Percentiles rank a stretch among this genome's conserved stretches.
These are phyloP conservation scores for Fusarium albosuccineum DNA, from an alignment of 2,329 filamentous ascomycete genomes.

Conservation along the genomic window DNA sequence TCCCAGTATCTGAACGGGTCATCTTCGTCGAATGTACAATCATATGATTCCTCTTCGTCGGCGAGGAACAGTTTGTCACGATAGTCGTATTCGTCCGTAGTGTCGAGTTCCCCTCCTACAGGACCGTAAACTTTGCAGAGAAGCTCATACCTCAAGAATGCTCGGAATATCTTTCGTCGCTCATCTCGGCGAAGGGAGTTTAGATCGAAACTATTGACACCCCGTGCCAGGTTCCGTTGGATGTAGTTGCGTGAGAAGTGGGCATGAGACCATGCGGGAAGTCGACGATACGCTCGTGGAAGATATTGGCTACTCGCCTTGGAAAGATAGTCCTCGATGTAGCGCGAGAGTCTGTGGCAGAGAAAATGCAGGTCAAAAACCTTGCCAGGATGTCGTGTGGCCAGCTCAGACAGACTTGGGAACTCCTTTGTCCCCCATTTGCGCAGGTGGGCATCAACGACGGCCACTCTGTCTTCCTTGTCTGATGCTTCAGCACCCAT, in stretches of 20 bases:
- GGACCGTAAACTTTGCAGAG: conserved; percentile 17
- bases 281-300: neutral
- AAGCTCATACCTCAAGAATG: conserved; percentile 15
- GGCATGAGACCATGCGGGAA: neutral
- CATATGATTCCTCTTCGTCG: neutral
- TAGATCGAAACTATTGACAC: neutral
- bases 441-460: neutral
- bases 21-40: neutral
- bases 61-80: no score
- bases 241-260: neutral
- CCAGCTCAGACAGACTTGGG: neutral
- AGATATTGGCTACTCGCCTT: neutral
- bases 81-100: neutral
- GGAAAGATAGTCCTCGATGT: conserved; percentile 4
- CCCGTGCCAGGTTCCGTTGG: neutral
- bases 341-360: neutral
- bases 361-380: neutral
- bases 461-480: neutral
- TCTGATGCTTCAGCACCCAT: neutral
- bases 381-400: neutral
- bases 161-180: neutral
- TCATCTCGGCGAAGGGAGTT: neutral
- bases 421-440: conserved; percentile 1
- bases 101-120: neutral
- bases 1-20: conserved; percentile 5